Evolutionary conservation across 2,329 filamentous ascomycete species (phyloP), one percentile per base, ranked within the genome.

Genomic region (Cryphonectria radicalis): DNA sequence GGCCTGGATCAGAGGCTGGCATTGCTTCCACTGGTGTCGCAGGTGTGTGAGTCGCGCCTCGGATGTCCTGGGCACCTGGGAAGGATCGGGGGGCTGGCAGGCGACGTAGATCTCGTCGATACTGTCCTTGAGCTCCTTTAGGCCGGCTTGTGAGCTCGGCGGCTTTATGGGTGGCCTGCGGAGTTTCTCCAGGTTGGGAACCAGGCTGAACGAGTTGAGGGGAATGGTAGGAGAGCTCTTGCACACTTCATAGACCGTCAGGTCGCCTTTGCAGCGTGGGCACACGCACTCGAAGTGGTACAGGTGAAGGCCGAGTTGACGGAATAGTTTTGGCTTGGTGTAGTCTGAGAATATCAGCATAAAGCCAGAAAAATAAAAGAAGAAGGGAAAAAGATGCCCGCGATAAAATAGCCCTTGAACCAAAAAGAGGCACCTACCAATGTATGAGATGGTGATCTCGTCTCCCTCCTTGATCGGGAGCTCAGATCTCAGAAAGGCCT

Each of bases 401-500:
- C 37, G 14, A 43, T 1, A 43, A 14, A 57, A 37, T 28, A n/a
- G n/a, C 14, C 22, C 19, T 13, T 46, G n/a, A n/a, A 25, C 14
- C 5, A 28, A 17, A 17, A 40, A 59, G 19, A 25, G 28, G 28
- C n/a, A 77, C 82, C 72, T 79, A 86, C 89, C 88, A 50, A 89
- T 87, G 74, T 91, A 91, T 1, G 88, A 89, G 46, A 91, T 89
- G 70, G 86, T 84, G 68, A 91, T 84, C 79, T 90, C 87, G 37
- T 90, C 84, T 10, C 84, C 88, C 43, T 81, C 76, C 19, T 81
- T 75, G 59, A 91, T 89, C 3, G 81, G 77, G 32, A 75, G 77
- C 68, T 86, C 82, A 1, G 89, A 86, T 53, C 85, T 82, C 19
- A 91, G 78, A 3, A 85, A 78, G 3, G 87, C 85, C 4, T 79